Percentiles rank a stretch among this genome's conserved stretches.
These are phyloP conservation scores for Lobulomyces angularis DNA, from an alignment of 192 early-diverging fungal genomes.

Conservation along the genomic window DNA sequence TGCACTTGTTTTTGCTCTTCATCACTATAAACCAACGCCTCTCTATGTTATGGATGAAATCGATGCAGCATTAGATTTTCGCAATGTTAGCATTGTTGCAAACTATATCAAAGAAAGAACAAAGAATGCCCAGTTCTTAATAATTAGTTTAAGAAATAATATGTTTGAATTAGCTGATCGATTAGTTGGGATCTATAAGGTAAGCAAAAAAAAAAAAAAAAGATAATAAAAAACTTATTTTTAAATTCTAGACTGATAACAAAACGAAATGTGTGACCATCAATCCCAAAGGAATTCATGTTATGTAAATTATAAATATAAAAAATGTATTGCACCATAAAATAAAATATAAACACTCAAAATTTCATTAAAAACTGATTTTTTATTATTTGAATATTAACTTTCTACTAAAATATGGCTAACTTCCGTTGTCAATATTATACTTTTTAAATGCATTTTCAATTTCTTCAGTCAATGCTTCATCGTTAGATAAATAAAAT, in stretches of 20 bases:
- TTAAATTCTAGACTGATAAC: conserved; percentile 53
- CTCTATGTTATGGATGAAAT: conserved; percentile 99
- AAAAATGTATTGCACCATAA: no score
- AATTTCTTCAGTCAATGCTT: no score
- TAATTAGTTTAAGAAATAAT: conserved; percentile 96
- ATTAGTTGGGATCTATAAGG: conserved; percentile 97
- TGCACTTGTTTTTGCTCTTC: conserved; percentile 95
- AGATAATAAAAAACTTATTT: background rate
- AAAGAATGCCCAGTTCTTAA: conserved; percentile 94
- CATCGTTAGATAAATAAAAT: no score
- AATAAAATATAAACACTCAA: no score
- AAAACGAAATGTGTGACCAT: conserved; percentile 71
- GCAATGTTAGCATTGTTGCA: conserved; percentile 97
- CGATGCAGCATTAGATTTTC: conserved; percentile 95
- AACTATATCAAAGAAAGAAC: conserved; percentile 98
- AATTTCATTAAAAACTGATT: no score
- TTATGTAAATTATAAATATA: no score
- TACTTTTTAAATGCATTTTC: no score
- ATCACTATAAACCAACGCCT: conserved; percentile 99
- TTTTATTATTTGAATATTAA: no score
- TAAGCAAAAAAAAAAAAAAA: conserved; percentile 7
- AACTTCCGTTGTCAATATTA: no score
- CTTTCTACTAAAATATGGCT: no score
- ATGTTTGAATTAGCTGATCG: conserved; percentile 99
- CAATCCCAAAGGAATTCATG: conserved; percentile 30